These are phyloP conservation scores for Claviceps sp. DNA, from an alignment of 2,329 filamentous ascomycete genomes.

Conservation along the genomic window DNA sequence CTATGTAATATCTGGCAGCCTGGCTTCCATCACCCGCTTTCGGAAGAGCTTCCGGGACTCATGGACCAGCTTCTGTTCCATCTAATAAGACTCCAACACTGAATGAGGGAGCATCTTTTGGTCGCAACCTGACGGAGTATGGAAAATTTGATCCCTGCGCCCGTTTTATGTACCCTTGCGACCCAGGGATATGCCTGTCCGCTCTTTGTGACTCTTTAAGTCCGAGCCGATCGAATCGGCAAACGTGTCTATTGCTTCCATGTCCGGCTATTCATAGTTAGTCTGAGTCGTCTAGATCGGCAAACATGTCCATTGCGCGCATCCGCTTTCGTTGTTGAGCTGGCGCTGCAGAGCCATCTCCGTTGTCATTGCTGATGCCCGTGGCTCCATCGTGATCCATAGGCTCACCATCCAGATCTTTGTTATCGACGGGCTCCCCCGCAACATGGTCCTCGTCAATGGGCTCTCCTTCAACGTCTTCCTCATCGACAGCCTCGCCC, in stretches of 20 bases:
- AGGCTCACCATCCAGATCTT: slow-evolving; percentile 27
- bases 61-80: too few species aligned
- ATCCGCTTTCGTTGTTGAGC: slow-evolving; percentile 44
- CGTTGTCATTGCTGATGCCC: slow-evolving; percentile 17
- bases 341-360: slow-evolving; percentile 15
- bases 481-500: slow-evolving; percentile 23
- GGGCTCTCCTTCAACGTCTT: too few species aligned
- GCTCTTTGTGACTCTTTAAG: background rate
- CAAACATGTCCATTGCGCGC: slow-evolving; percentile 79
- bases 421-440: slow-evolving; percentile 26
- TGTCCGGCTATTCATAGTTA: background rate
- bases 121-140: too few species aligned
- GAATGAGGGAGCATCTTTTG: too few species aligned
- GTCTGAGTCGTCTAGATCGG: slow-evolving; percentile 48
- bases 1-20: too few species aligned
- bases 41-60: too few species aligned
- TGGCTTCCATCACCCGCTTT: too few species aligned
- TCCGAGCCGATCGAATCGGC: slow-evolving; percentile 51
- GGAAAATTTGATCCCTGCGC: too few species aligned
- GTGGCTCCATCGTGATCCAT: slow-evolving; percentile 29
- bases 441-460: slow-evolving; percentile 23
- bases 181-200: background rate
- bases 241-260: slow-evolving; percentile 32
- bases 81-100: too few species aligned
- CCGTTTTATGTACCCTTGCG: too few species aligned